Evolutionary conservation across 345 rosid genomes (phyloP), one percentile per base, ranked within the genome.

Genomic region (Dovyalis caffra): DNA sequence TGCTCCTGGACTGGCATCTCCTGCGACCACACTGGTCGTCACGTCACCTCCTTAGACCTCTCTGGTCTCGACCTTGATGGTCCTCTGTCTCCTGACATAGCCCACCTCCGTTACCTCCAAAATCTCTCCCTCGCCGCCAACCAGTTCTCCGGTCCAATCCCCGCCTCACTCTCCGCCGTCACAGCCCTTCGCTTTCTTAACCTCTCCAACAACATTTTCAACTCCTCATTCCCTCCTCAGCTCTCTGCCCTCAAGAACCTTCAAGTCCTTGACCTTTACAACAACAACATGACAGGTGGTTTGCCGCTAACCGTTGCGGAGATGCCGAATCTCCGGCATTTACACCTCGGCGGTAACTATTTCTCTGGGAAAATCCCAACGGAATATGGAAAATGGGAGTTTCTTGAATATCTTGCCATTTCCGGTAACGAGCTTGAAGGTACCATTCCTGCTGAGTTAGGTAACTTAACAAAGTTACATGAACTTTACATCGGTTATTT

Each of bases 291-390:
- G 83, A 90, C 97, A 29, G 97, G 95, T 4, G 84, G 77, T 57
- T 79, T 95, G 20, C 99, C 97, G 20, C 34, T 87, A 28, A 80
- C 89, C 73, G 96, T 88, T 73, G 80, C 91, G 20, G 86, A 86
- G 43, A 79, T 93, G 67, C 83, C 90, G 20, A 88, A 82, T 76
- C 89, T 95, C 74, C 90, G 87, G 0, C 95, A 92, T 71, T 81
- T 95, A 5, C 97, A 95, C 68, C 91, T 92, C 57, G 97, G 99
- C 2, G 97, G 97, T 0, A 95, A 91, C 91, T 95, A 79, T 66
- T 95, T 92, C 81, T 12, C 73, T 40, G 97, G 97, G 20, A 72
- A 33, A 74, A 91, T 95, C 83, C 99, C 95, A 0, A n/a, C 87
- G 0, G 90, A 83, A 58, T 95, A 90, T 72, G 95, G 97, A 72